These are phyloP conservation scores for Aechmea fasciata DNA, from an alignment of 176 grass and related monocot species.

Conservation along the genomic window DNA sequence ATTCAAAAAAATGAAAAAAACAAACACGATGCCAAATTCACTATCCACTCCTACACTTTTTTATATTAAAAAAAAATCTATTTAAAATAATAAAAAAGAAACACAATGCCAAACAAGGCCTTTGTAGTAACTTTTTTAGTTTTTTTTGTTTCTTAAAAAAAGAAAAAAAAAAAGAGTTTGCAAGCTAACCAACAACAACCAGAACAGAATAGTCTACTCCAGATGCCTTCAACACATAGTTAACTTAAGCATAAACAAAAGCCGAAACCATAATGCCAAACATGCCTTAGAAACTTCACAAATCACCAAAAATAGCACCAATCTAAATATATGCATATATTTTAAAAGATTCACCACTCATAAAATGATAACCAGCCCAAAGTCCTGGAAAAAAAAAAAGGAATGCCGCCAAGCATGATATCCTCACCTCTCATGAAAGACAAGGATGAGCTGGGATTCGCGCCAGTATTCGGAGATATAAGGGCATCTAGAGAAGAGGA, in stretches of 20 bases:
- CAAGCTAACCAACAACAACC: too few relatives aligned
- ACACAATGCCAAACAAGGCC: too few relatives aligned
- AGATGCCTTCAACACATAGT: too few relatives aligned
- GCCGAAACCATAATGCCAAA: background rate
- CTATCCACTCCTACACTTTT: too few relatives aligned
- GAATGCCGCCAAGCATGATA: constrained; percentile 1
- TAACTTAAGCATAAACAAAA: background rate
- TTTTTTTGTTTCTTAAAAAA: too few relatives aligned
- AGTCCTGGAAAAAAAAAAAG: constrained; percentile 14
- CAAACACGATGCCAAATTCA: too few relatives aligned
- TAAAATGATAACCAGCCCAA: constrained; percentile 3
- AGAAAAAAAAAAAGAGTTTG: too few relatives aligned
- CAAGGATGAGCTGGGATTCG: constrained; percentile 71
- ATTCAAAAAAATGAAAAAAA: too few relatives aligned
- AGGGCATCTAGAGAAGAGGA: constrained; percentile 58
- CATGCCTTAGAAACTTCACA: background rate
- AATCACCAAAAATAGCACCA: background rate
- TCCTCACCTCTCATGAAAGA: constrained; percentile 74
- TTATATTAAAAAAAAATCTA: too few relatives aligned
- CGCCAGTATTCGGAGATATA: constrained; percentile 56
- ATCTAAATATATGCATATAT: background rate
- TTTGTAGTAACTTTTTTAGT: too few relatives aligned
- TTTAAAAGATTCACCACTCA: background rate
- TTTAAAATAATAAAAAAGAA: too few relatives aligned
- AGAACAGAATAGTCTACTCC: too few relatives aligned